These are phyloP conservation scores for Spinacia oleracea DNA, from an alignment of 179 eudicot genomes.

Conservation along the genomic window DNA sequence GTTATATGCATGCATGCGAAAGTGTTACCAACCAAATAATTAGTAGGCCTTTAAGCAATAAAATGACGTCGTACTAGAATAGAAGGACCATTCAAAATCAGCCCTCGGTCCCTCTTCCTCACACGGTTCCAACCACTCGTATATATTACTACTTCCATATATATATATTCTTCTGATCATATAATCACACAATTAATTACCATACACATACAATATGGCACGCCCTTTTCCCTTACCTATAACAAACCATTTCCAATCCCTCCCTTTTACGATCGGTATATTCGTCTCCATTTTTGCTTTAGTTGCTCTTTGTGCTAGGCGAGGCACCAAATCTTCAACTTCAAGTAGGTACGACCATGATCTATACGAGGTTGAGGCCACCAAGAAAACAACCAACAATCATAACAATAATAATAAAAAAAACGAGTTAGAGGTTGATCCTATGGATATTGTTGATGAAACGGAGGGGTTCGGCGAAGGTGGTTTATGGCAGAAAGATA, in stretches of 20 bases:
- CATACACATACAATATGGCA: slow-evolving; percentile 26
- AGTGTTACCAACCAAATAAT: slow-evolving; percentile 25
- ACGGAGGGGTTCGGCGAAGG: slow-evolving; percentile 44
- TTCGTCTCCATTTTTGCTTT: slow-evolving; percentile 29
- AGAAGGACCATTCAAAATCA: slow-evolving; percentile 4
- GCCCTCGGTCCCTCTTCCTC: neutral
- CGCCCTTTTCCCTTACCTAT: slow-evolving; percentile 23
- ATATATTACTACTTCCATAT: neutral
- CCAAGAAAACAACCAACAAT: neutral
- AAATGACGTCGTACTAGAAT: neutral
- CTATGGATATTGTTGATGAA: slow-evolving; percentile 2
- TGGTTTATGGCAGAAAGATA: slow-evolving; percentile 67
- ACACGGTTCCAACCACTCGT: neutral
- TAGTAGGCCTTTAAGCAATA: slow-evolving; percentile 10
- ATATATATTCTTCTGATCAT: neutral
- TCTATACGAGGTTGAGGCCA: neutral
- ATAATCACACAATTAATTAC: no score
- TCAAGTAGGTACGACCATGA: slow-evolving; percentile 10
- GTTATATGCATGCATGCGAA: slow-evolving; percentile 31
- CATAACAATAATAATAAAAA: slow-evolving; percentile 9
- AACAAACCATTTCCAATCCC: slow-evolving; percentile 15
- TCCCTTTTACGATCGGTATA: slow-evolving; percentile 22
- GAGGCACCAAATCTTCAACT: slow-evolving; percentile 12
- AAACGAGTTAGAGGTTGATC: slow-evolving; percentile 4
- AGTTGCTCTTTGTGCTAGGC: slow-evolving; percentile 33